Percentiles rank a stretch among this genome's conserved stretches.
Evolutionary conservation across 352 stramenopile species (phyloP).

Genomic region (Phytophthora idaei): DNA sequence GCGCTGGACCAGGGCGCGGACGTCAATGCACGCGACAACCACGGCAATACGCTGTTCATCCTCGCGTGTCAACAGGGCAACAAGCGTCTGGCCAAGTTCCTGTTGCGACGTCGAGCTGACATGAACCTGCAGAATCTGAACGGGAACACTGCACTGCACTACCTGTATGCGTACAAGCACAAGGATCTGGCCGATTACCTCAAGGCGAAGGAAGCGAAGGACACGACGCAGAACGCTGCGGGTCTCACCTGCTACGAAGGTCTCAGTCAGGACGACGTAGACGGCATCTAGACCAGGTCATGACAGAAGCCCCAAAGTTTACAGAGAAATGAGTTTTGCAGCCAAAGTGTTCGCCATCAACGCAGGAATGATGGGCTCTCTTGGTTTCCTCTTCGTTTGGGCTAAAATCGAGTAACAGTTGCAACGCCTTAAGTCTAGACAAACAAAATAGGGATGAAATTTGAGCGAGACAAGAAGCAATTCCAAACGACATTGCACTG

Average conservation of each 20-base stretch:
- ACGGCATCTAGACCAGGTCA: conserved; percentile 36
- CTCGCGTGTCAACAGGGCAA: conserved; percentile 95
- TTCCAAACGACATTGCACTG: conserved; percentile 30
- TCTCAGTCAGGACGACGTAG: conserved; percentile 58
- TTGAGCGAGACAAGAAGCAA: conserved; percentile 27
- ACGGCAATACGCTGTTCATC: conserved; percentile 96
- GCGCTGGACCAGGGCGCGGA: conserved; percentile 89
- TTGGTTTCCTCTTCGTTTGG: no score
- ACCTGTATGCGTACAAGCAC: conserved; percentile 95
- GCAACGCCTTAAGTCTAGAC: conserved; percentile 9
- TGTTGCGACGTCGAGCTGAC: conserved; percentile 91
- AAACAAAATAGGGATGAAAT: conserved; percentile 43
- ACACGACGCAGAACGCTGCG: conserved; percentile 91
- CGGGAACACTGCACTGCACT: conserved; percentile 96
- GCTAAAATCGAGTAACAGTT: no score
- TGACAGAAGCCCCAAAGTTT: no score
- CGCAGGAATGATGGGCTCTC: no score
- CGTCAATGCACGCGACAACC: conserved; percentile 91
- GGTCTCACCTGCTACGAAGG: conserved; percentile 96
- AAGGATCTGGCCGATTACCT: conserved; percentile 93
- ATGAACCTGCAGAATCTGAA: conserved; percentile 95
- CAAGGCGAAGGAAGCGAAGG: conserved; percentile 92
- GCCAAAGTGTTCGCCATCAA: no score
- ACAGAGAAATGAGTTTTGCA: no score
- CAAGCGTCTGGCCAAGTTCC: conserved; percentile 95